Conservation (phyloP, 192 early-diverging fungal species). For the Nowakowskiella sp. region DNA sequence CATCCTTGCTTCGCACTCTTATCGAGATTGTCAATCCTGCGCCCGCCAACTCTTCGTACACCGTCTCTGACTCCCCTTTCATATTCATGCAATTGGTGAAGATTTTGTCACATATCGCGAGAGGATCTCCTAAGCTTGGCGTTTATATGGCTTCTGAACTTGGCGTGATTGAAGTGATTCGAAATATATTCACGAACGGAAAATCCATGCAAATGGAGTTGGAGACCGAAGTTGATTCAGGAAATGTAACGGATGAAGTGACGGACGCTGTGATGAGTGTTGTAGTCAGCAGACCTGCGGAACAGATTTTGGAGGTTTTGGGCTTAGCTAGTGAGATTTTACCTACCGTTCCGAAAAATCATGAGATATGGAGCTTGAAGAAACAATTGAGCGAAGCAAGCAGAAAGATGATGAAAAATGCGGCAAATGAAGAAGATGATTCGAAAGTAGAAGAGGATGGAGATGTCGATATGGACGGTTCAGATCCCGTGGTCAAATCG, state of each 20-base stretch:
- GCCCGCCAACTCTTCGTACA: constrained; percentile 11
- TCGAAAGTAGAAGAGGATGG: constrained; percentile 22
- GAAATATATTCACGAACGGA: constrained; percentile 17
- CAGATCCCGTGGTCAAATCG: not conserved
- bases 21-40: constrained; percentile 44
- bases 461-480: not conserved
- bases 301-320: constrained; percentile 50
- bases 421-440: constrained; percentile 7
- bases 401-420: not conserved
- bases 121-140: constrained; percentile 42
- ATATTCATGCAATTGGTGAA: constrained; percentile 51
- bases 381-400: not conserved
- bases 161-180: constrained; percentile 15
- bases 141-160: constrained; percentile 12
- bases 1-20: constrained; percentile 47
- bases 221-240: too few relatives aligned
- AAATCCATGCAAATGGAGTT: not conserved
- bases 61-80: too few relatives aligned
- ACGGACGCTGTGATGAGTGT: constrained; percentile 10
- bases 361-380: constrained; percentile 25
- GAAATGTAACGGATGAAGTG: not conserved
- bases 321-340: constrained; percentile 48
- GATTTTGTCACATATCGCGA: constrained; percentile 43
- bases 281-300: constrained; percentile 31
- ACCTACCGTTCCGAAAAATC: constrained; percentile 47